phyloP scores from a whole-genome alignment of 495 filamentous ascomycete species.

The Chaetomidium leptoderma region DNA sequence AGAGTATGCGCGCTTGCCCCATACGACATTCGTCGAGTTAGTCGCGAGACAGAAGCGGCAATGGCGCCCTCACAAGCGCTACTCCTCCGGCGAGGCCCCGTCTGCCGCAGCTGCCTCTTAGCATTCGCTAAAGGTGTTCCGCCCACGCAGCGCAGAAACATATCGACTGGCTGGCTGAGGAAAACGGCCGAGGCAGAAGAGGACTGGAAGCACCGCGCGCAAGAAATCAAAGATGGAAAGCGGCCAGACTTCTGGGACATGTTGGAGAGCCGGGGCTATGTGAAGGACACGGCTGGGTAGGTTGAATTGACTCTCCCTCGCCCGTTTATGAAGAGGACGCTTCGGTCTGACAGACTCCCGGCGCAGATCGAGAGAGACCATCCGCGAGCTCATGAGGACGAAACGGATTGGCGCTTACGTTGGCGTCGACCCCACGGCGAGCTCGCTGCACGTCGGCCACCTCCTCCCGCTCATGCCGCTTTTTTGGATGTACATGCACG shows the following conservation, averaged over 20 bases:
- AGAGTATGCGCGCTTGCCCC: not conserved
- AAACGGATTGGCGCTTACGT: constrained; percentile 77
- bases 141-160: constrained; percentile 10
- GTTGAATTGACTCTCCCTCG: constrained; percentile 21
- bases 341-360: not conserved
- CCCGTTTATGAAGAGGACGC: not conserved
- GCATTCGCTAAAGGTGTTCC: not conserved
- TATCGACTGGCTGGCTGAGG: not conserved
- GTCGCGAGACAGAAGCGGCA: not conserved
- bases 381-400: constrained; percentile 64
- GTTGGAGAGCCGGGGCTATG: constrained; percentile 73
- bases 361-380: constrained; percentile 50
- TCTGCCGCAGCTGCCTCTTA: constrained; percentile 20
- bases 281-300: constrained; percentile 81
- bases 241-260: constrained; percentile 59
- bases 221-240: constrained; percentile 57
- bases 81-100: constrained; percentile 13
- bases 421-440: constrained; percentile 88
- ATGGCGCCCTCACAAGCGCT: constrained; percentile 20
- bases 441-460: constrained; percentile 88
- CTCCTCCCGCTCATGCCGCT: constrained; percentile 90
- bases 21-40: not conserved
- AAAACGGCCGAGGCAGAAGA: constrained; percentile 53
- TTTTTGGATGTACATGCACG: constrained; percentile 88
- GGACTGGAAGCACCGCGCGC: constrained; percentile 54